phyloP scores from a whole-genome alignment of 148 eudicot genomes.

The Vaccinium macrocarpon region DNA sequence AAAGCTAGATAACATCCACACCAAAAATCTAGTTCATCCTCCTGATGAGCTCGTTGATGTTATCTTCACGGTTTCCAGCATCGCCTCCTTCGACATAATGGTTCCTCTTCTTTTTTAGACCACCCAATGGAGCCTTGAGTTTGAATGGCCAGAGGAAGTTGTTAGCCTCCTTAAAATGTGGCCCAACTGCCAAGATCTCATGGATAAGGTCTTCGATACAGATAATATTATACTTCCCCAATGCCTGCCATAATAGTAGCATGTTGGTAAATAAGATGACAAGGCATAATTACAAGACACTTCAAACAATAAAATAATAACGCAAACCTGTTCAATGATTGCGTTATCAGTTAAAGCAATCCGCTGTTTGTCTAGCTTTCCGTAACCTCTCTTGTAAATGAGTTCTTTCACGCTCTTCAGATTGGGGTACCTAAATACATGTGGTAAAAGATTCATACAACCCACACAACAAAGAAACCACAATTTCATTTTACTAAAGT shows the following conservation, averaged over 20 bases:
- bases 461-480: neutral
- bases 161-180: constrained; percentile 71
- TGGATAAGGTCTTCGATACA: constrained; percentile 66
- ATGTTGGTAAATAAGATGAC: neutral
- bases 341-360: constrained; percentile 73
- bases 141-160: constrained; percentile 77
- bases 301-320: too few species aligned
- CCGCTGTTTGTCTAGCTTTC: constrained; percentile 73
- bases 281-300: too few species aligned
- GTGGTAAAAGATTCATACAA: neutral
- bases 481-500: neutral
- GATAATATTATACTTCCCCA: constrained; percentile 56
- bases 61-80: constrained; percentile 64
- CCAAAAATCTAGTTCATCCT: constrained; percentile 57
- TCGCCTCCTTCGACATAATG: constrained; percentile 76
- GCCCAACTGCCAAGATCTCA: constrained; percentile 65
- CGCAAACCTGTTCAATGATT: constrained; percentile 59
- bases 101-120: constrained; percentile 67
- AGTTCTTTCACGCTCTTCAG: constrained; percentile 79
- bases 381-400: constrained; percentile 82
- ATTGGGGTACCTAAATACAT: constrained; percentile 56
- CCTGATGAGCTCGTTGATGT: constrained; percentile 63
- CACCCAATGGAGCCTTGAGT: constrained; percentile 63
- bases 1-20: neutral
- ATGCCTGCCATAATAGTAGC: constrained; percentile 27